These are phyloP conservation scores for Diospyros lotus DNA, from an alignment of 148 eudicot species.

Conservation along the genomic window DNA sequence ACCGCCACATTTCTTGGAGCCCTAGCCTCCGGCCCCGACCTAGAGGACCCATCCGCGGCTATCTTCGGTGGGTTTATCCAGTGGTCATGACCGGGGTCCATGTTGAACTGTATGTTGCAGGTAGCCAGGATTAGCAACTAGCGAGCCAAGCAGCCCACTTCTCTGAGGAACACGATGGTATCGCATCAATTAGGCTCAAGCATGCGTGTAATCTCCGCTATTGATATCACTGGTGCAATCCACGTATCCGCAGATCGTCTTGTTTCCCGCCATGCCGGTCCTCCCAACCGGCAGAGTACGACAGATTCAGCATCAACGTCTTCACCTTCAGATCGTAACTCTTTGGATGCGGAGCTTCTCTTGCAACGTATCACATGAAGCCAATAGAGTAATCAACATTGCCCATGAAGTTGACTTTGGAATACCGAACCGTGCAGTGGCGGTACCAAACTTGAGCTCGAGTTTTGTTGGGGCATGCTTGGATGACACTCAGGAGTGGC, in stretches of 20 bases:
- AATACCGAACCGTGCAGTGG: background rate
- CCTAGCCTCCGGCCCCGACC: too few relatives aligned
- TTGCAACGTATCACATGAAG: background rate
- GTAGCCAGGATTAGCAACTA: background rate
- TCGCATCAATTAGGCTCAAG: background rate
- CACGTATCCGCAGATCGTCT: slow-evolving; percentile 8
- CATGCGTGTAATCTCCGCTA: slow-evolving; percentile 3
- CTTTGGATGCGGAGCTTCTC: background rate
- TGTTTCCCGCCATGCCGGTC: background rate
- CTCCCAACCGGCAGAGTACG: slow-evolving; percentile 2
- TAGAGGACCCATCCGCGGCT: background rate
- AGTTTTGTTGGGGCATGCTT: background rate
- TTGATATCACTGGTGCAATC: slow-evolving; percentile 13
- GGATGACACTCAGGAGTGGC: background rate
- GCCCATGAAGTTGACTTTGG: background rate
- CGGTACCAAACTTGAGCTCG: slow-evolving; percentile 15
- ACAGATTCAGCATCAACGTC: background rate
- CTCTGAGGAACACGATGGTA: background rate
- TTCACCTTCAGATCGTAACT: background rate
- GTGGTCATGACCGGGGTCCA: slow-evolving; percentile 7
- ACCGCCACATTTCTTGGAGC: too few relatives aligned
- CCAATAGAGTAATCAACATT: background rate
- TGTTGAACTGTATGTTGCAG: slow-evolving; percentile 11
- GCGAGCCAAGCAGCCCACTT: slow-evolving; percentile 10
- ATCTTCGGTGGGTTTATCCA: slow-evolving; percentile 5